Evolutionary conservation across 2,329 filamentous ascomycete genomes (phyloP).

Genomic region (Fusarium decemcellulare): DNA sequence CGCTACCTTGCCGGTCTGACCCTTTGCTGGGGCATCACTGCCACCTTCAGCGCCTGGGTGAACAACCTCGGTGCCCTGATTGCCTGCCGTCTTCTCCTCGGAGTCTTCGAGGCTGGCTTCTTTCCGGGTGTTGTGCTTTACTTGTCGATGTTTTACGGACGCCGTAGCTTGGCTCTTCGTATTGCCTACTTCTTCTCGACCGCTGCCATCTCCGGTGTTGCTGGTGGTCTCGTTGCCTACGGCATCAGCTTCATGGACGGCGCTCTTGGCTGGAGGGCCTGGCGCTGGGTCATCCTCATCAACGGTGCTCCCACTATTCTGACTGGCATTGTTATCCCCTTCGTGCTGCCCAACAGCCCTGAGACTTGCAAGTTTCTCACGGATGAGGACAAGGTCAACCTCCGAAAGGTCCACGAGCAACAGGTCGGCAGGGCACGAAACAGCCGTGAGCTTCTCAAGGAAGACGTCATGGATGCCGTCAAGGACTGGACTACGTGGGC

Average conservation of each 20-base stretch:
- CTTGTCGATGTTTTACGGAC: constrained; percentile 75
- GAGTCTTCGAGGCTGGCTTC: constrained; percentile 63
- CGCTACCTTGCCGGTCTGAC: constrained; percentile 64
- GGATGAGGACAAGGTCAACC: constrained; percentile 58
- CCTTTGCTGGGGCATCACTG: constrained; percentile 60
- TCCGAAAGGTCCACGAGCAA: constrained; percentile 63
- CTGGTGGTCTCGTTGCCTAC: constrained; percentile 75
- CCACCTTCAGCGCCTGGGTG: constrained; percentile 60
- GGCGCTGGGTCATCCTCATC: constrained; percentile 77
- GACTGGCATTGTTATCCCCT: constrained; percentile 68
- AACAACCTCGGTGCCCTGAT: constrained; percentile 62
- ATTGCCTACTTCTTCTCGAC: constrained; percentile 74
- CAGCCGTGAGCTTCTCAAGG: constrained; percentile 46
- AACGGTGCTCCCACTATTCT: constrained; percentile 63
- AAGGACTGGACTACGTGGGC: constrained; percentile 75
- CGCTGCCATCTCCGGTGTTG: constrained; percentile 74
- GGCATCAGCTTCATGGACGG: constrained; percentile 76
- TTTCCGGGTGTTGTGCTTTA: constrained; percentile 65
- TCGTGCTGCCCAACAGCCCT: constrained; percentile 71
- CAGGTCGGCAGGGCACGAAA: constrained; percentile 55
- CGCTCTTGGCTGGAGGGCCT: constrained; percentile 68
- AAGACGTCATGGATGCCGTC: constrained; percentile 41
- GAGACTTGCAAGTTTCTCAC: constrained; percentile 61
- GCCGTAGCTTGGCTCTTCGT: constrained; percentile 71
- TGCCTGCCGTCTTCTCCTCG: constrained; percentile 55